phyloP scores from a whole-genome alignment of 495 filamentous ascomycete genomes.

The Lophiostoma macrostomum region DNA sequence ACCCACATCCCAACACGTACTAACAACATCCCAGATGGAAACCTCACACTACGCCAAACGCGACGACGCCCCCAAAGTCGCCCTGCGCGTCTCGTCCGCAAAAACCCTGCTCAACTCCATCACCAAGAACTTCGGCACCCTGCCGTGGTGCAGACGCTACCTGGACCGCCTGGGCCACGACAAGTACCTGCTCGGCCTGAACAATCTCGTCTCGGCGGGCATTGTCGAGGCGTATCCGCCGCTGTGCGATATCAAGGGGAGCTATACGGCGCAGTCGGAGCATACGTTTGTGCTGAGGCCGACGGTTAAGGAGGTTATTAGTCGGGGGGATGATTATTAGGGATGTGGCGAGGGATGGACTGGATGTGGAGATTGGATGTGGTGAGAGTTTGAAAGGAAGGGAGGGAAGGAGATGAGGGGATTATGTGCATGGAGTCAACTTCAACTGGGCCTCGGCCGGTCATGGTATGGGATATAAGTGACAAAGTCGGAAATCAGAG shows the following conservation, averaged over 20 bases:
- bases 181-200: conserved; percentile 73
- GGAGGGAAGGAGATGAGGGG: too few relatives aligned
- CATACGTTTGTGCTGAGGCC: conserved; percentile 52
- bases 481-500: too few relatives aligned
- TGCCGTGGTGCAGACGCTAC: conserved; percentile 83
- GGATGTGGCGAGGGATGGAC: too few relatives aligned
- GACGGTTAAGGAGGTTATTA: conserved; percentile 51
- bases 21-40: too few relatives aligned
- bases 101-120: conserved; percentile 81
- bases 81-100: conserved; percentile 64
- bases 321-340: conserved; percentile 52
- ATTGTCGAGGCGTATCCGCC: conserved; percentile 55
- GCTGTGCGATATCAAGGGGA: conserved; percentile 54
- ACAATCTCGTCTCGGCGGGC: conserved; percentile 48
- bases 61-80: conserved; percentile 54
- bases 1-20: too few relatives aligned
- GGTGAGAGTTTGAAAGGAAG: too few relatives aligned
- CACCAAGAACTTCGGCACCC: conserved; percentile 86
- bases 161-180: conserved; percentile 82
- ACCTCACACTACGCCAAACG: too few relatives aligned
- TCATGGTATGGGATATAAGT: too few relatives aligned
- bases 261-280: conserved; percentile 61
- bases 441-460: too few relatives aligned
- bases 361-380: too few relatives aligned
- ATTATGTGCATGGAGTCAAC: too few relatives aligned